Base-by-base conservation (phyloP, 2,329 filamentous ascomycete genomes). In the Cordyceps cicadae region DNA sequence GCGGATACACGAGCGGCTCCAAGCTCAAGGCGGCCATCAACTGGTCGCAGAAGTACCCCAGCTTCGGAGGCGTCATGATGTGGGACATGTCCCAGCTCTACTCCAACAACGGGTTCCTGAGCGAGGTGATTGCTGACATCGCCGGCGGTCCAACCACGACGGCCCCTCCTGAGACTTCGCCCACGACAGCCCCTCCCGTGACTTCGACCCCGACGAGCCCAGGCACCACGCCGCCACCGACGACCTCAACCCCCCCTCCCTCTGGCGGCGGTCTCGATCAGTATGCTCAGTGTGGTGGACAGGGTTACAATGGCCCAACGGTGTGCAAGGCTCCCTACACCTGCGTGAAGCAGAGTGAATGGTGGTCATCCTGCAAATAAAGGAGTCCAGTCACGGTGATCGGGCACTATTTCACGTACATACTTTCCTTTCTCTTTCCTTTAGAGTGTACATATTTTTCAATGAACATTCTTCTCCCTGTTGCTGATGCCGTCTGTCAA, bases 21-120 rank as follows among this genome's bases (percentile, higher is more conserved):
- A 70, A 76, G 24, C 74, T 88, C 45, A 71, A 69, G 21, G 67
- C 73, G 5, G 76, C 85, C 37, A 78, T 88, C 63, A 61, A 75
- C 39, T 87, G 82, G 66, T 76, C 73, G 50, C 79, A 80, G 71
- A 69, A 72, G 46, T 88, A 80, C 67, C 70, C 74, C 3, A 86
- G 79, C 70, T 88, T 88, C 66, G 86, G 85, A 8, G 86, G 86
- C 34, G 78, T 86, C 32, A 87, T 88, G 86, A 77, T 87, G 74
- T 88, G 85, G 86, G 86, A 89, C 70, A 81, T 81, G 72, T 81
- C 76, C 34, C 84, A 87, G 73, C 76, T 81, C 2, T 85, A 79
- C 64, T 71, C 73, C n/a, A 87, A 87, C 70, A 39, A 65, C 2
- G 84, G 82, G 1, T 86, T 85, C 68, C 72, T 87, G 59, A 70